Evolutionary conservation across 2,329 filamentous ascomycete genomes (phyloP), one percentile per base, ranked within the genome.

Genomic region (Capronia coronata): DNA sequence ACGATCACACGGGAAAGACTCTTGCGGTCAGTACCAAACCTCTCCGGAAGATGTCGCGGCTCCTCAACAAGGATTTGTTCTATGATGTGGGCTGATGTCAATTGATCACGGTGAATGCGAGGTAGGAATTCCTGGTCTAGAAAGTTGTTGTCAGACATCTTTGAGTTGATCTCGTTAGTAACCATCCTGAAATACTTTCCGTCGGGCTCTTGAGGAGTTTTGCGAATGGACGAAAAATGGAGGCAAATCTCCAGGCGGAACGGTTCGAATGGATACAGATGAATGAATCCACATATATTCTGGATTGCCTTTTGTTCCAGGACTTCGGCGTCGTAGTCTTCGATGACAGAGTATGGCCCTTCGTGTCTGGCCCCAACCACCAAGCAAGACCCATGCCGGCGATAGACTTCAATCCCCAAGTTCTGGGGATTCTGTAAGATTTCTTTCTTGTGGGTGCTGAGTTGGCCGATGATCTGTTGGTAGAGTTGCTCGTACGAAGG

Each of bases 121-220:
- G 37, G 21, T n/a, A 39, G 16, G 14, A 21, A 39, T 16, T 21
- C 16, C 21, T 39, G 37, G 10, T 39, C 21, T 16, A 39, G 13
- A n/a, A 39, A 39, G 18, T 39, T 39, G 16, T 39, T 19, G 16
- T 39, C 21, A 9, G 37, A 39, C 37, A 39, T 39, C 18, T 39
- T 39, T 4, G 16, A 23, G n/a, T 39, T 11, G 16, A 39, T 21
- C 18, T 39, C 37, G 37, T 6, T n/a, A 19, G 9, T 11, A 5
- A 39, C 21, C 16, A 23, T 39, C 16, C 18, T 11, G 7, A 7
- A 6, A 21, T 39, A 39, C 9, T n/a, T 16, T 9, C 16, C 16
- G 16, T 19, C 10, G 16, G n/a, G 7, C 9, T 39, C n/a, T 9
- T 21, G 16, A 11, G 37, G 37, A 6, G 16, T 39, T 9, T 21